Base-by-base conservation (phyloP, 768 basidiomycete species). In the Lactifluus hygrophoroides region DNA sequence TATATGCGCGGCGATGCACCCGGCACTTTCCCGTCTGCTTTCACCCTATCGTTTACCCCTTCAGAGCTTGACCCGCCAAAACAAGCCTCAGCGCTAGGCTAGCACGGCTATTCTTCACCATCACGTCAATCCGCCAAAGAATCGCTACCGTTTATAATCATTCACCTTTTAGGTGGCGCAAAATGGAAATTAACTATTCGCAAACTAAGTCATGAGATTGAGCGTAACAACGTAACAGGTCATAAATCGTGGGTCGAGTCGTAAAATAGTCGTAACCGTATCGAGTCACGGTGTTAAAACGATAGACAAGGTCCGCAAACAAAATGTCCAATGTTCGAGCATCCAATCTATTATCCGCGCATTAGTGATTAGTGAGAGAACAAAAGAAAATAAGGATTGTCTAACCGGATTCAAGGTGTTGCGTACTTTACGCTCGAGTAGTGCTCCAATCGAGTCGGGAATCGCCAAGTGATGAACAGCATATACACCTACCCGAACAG, bases 401-500 rank as follows among this genome's bases (percentile, higher is more conserved):
- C 79, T 72, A 68, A 84, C 85, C 84, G 70, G 81, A 83, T n/a
- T 65, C 75, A 65, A 71, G 77, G 8, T 16, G 4, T 80, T 35
- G 82, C 80, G 53, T 82, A 81, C 66, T 84, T 82, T 80, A 88
- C 77, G 64, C 70, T 72, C 34, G 73, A 69, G 72, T 88, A 88
- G 70, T 84, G 80, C 70, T 84, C 81, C 69, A 87, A 71, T 65
- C 83, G 75, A 70, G 82, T 85, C 66, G 79, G 78, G 79, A 81
- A 88, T 56, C 85, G 77, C 86, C 85, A 90, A 66, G 75, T 76
- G 70, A 87, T 72, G 76, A 88, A 86, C 70, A 78, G 81, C 84
- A 88, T 85, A 76, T 88, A 88, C 51, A 85, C 66, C 86, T 87
- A 65, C 51, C 38, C 25, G 61, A 47, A 45, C 51, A 44, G 32